Percentiles rank a stretch among this genome's conserved stretches.
phyloP scores from a whole-genome alignment of 768 basidiomycete species.

The Chalciporus piperatus region DNA sequence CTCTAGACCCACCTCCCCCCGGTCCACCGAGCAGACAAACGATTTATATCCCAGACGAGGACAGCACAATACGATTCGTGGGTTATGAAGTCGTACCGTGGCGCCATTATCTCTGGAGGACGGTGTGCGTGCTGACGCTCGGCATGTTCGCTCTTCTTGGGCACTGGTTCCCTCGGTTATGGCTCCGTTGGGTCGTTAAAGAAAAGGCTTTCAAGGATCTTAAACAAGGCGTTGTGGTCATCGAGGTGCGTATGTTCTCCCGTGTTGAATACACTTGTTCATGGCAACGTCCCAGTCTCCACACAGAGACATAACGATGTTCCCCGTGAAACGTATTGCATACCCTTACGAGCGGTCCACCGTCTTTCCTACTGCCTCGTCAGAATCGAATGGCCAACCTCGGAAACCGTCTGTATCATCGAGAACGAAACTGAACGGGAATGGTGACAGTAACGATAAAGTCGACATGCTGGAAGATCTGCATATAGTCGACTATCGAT shows the following conservation, averaged over 20 bases:
- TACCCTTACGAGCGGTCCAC: constrained; percentile 81
- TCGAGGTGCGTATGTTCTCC: constrained; percentile 64
- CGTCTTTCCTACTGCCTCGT: constrained; percentile 56
- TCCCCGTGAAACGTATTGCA: constrained; percentile 61
- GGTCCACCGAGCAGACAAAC: constrained; percentile 86
- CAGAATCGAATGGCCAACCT: constrained; percentile 29
- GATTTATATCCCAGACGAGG: constrained; percentile 86
- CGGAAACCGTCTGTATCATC: constrained; percentile 21
- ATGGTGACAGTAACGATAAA: constrained; percentile 26
- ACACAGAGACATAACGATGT: constrained; percentile 76
- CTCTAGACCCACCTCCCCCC: constrained; percentile 66
- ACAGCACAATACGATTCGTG: constrained; percentile 80
- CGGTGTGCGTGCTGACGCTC: constrained; percentile 61
- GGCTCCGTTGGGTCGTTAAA: constrained; percentile 83
- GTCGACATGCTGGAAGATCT: constrained; percentile 48
- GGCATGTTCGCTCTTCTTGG: constrained; percentile 80
- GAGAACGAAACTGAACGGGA: constrained; percentile 31
- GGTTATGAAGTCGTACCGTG: constrained; percentile 72
- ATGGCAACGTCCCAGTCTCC: constrained; percentile 58
- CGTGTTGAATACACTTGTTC: constrained; percentile 5
- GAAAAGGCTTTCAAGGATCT: constrained; percentile 81
- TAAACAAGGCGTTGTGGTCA: constrained; percentile 72
- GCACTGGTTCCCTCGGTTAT: constrained; percentile 90
- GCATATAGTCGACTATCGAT: constrained; percentile 84
- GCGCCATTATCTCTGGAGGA: constrained; percentile 68